These are phyloP conservation scores for Quillaja saponaria DNA, from an alignment of 306 rosid genomes.

Conservation along the genomic window DNA sequence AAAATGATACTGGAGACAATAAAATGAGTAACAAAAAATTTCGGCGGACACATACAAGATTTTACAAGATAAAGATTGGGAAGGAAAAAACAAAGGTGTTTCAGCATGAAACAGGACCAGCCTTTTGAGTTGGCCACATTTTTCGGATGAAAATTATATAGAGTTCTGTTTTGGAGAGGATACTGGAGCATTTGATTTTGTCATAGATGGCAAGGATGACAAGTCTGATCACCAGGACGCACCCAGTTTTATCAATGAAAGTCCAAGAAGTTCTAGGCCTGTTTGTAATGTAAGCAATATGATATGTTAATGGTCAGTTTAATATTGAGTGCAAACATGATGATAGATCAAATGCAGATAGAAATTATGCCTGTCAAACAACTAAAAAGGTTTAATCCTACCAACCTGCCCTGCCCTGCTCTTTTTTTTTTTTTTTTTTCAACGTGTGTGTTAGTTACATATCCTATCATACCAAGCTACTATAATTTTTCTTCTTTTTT, in stretches of 20 bases:
- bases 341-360: constrained; percentile 34
- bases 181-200: constrained; percentile 52
- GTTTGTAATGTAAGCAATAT: constrained; percentile 50
- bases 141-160: constrained; percentile 55
- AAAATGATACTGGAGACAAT: constrained; percentile 7
- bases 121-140: constrained; percentile 46
- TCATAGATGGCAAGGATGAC: constrained; percentile 36
- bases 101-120: constrained; percentile 15
- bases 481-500: not conserved
- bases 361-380: constrained; percentile 14
- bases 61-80: constrained; percentile 22
- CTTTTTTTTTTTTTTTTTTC: not conserved
- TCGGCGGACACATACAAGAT: constrained; percentile 25
- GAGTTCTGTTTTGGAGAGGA: constrained; percentile 63
- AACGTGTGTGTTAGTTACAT: not conserved
- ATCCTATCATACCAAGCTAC: not conserved
- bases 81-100: constrained; percentile 20
- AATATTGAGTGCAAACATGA: constrained; percentile 27
- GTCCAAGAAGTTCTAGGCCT: constrained; percentile 39
- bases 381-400: constrained; percentile 29
- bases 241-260: not conserved
- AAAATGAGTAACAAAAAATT: constrained; percentile 8
- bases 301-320: not conserved
- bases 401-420: not conserved
- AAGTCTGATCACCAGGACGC: constrained; percentile 23